These are phyloP conservation scores for Porcisia deanei DNA, from an alignment of 208 protist genomes.

Conservation along the genomic window DNA sequence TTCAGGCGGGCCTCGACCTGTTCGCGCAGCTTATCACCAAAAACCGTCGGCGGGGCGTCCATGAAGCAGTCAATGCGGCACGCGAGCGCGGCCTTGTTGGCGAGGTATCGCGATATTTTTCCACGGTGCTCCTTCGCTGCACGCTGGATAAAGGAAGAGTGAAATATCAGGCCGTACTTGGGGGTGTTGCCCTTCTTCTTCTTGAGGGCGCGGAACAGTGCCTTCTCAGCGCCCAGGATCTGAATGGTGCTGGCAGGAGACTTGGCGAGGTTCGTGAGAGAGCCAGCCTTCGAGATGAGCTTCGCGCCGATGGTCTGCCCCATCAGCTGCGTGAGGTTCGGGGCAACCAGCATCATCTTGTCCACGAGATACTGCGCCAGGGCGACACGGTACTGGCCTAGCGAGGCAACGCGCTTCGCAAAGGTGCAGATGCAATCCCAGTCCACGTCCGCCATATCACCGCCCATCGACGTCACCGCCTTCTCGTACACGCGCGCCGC, in stretches of 20 bases:
- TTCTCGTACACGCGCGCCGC: conserved; percentile 92
- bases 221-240: conserved; percentile 99
- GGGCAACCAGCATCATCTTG: conserved; percentile 97
- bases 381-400: conserved; percentile 91
- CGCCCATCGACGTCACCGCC: conserved; percentile 96
- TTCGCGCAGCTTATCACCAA: conserved; percentile 95
- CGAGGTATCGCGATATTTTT: conserved; percentile 98
- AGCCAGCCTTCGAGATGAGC: conserved; percentile 98
- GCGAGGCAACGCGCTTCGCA: conserved; percentile 91
- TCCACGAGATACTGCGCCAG: conserved; percentile 96
- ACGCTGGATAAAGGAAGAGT: conserved; percentile 98
- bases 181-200: conserved; percentile 98
- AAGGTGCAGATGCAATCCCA: conserved; percentile 96
- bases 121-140: conserved; percentile 98
- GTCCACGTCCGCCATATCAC: conserved; percentile 96
- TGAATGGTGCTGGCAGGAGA: conserved; percentile 99
- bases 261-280: conserved; percentile 98
- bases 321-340: conserved; percentile 98
- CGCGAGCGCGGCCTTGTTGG: conserved; percentile 98
- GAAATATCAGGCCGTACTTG: conserved; percentile 99
- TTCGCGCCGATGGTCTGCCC: conserved; percentile 98
- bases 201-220: conserved; percentile 99
- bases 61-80: conserved; percentile 98
- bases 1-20: conserved; percentile 98
- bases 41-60: conserved; percentile 89